Evolutionary conservation across 2,329 filamentous ascomycete genomes (phyloP).

Genomic region (Trichoderma citrinoviride): DNA sequence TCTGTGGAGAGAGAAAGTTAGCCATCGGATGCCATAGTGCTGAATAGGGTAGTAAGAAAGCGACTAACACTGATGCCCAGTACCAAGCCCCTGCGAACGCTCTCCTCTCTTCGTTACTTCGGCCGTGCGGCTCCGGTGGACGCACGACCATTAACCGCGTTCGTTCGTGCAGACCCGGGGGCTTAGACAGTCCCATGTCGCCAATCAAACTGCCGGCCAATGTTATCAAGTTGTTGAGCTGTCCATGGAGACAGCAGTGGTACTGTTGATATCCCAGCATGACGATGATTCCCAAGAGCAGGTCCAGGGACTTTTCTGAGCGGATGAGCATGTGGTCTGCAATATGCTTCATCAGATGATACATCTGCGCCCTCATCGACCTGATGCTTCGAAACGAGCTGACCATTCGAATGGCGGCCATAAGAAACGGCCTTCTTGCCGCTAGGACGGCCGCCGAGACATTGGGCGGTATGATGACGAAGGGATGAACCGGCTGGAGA

Average conservation of each 20-base stretch:
- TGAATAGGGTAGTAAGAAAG: neutral
- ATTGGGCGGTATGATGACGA: constrained; percentile 43
- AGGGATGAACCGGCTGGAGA: constrained; percentile 46
- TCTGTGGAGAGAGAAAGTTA: constrained; percentile 28
- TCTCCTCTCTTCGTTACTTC: constrained; percentile 53
- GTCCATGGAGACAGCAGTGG: constrained; percentile 52
- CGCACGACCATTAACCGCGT: constrained; percentile 43
- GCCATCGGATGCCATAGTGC: neutral
- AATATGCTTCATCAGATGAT: constrained; percentile 45
- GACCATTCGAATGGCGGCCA: constrained; percentile 50
- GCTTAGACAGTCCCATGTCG: constrained; percentile 47
- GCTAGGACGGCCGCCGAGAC: constrained; percentile 40
- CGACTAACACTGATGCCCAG: constrained; percentile 49
- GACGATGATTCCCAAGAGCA: constrained; percentile 49
- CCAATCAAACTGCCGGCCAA: constrained; percentile 47
- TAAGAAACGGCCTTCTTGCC: constrained; percentile 45
- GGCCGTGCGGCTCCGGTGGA: constrained; percentile 37
- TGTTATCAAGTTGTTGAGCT: constrained; percentile 50
- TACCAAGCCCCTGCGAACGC: constrained; percentile 54
- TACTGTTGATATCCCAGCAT: constrained; percentile 53
- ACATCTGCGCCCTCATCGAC: constrained; percentile 52
- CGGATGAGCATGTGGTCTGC: constrained; percentile 50
- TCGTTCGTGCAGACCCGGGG: constrained; percentile 42
- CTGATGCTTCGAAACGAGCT: constrained; percentile 46
- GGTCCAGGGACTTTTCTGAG: constrained; percentile 49